Percentiles rank a stretch among this genome's conserved stretches.
These are phyloP conservation scores for Nicotiana sylvestris DNA, from an alignment of 257 asterid genomes.

Conservation along the genomic window DNA sequence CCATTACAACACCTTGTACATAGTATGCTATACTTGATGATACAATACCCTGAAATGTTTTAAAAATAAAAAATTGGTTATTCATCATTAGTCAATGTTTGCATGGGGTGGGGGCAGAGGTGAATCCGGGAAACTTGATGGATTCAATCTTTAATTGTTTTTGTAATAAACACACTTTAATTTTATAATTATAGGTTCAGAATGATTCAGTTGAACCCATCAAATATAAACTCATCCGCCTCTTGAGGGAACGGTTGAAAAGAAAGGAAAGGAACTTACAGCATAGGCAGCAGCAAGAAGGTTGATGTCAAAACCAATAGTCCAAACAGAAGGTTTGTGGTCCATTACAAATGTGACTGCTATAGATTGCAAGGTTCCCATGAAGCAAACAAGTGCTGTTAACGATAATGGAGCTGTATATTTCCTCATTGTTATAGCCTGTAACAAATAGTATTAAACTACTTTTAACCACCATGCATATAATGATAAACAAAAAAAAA, in stretches of 20 bases:
- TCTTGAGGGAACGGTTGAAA: too few species aligned
- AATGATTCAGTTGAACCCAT: background rate
- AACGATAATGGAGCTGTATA: constrained; percentile 80
- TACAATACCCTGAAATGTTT: constrained; percentile 67
- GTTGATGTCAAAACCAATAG: constrained; percentile 80
- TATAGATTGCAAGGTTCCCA: constrained; percentile 91
- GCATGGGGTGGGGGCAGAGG: too few species aligned
- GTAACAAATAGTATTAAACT: background rate
- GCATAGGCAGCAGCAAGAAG: constrained; percentile 98
- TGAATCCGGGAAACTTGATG: background rate
- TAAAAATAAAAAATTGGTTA: background rate
- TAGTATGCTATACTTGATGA: constrained; percentile 91
- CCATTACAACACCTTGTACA: constrained; percentile 86
- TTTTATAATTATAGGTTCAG: too few species aligned
- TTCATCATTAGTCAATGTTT: background rate
- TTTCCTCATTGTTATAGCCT: constrained; percentile 60
- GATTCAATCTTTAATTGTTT: background rate
- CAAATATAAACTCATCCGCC: background rate
- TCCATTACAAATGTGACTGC: constrained; percentile 84
- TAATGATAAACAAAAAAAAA: too few species aligned
- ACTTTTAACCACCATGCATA: background rate
- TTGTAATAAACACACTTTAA: too few species aligned
- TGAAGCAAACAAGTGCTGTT: constrained; percentile 69
- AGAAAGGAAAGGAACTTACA: constrained; percentile 34
- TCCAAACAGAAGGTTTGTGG: constrained; percentile 69